Conservation (phyloP, 169 alveolate genomes). For the Plasmodium sp. region DNA sequence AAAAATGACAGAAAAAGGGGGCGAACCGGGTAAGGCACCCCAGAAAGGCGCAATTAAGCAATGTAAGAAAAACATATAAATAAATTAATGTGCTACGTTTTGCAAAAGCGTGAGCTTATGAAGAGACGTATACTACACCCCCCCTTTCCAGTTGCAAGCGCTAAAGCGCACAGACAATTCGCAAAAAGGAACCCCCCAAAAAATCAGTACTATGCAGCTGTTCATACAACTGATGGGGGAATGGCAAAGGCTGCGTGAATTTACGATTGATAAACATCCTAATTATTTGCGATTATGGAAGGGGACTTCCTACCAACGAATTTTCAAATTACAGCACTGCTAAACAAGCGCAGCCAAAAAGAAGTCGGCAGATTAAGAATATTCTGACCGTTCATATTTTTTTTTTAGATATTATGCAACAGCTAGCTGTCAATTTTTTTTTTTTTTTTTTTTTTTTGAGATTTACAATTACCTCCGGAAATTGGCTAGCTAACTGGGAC, state of each 20-base stretch:
- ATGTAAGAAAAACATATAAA: not conserved
- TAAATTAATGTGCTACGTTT: not conserved
- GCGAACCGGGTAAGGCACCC: not conserved
- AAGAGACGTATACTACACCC: not conserved
- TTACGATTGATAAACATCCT: not conserved
- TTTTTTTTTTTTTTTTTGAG: not conserved
- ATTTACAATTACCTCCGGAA: not conserved
- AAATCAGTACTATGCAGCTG: not conserved
- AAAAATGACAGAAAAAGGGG: slow-evolving; percentile 7
- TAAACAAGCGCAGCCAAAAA: not conserved
- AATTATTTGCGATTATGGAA: not conserved
- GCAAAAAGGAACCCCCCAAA: not conserved
- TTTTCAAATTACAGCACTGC: not conserved
- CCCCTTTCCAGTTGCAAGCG: not conserved
- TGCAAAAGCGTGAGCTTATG: not conserved
- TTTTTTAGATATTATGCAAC: not conserved
- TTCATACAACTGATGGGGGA: not conserved
- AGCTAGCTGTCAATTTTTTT: not conserved
- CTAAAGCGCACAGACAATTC: not conserved
- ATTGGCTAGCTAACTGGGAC: not conserved
- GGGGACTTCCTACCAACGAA: not conserved
- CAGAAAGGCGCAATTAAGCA: not conserved
- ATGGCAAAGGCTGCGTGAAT: not conserved
- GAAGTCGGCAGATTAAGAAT: not conserved
- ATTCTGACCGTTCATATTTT: not conserved